Conservation (phyloP, 2,329 filamentous ascomycete species). For the Penicillium sp. region DNA sequence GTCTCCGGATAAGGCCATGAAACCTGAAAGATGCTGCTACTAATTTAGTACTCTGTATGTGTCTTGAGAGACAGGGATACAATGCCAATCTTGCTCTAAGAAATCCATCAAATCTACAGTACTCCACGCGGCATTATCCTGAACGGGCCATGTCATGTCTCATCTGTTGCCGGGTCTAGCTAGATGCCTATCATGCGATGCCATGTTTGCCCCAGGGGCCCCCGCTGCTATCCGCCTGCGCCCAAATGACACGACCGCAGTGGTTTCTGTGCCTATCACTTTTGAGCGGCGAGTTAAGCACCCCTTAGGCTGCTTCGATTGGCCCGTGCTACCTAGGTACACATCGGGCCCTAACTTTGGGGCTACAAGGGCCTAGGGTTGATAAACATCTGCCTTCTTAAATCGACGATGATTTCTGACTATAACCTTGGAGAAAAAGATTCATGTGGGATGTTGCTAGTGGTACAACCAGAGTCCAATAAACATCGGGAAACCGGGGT, state of each 20-base stretch:
- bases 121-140: conserved; percentile 1
- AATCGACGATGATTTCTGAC: conserved; percentile 16
- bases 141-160: conserved; percentile 10
- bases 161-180: conserved; percentile 5
- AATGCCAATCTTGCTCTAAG: neutral
- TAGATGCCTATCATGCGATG: conserved; percentile 5
- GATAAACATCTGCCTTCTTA: neutral
- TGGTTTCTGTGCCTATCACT: neutral
- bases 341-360: neutral
- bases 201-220: conserved; percentile 5
- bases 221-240: neutral
- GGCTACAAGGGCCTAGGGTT: neutral
- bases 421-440: conserved; percentile 9
- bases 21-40: too few relatives aligned
- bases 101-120: neutral
- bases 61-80: neutral
- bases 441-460: conserved; percentile 19
- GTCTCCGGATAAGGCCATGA: neutral
- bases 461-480: conserved; percentile 30
- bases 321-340: neutral
- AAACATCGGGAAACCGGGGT: conserved; percentile 28
- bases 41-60: too few relatives aligned
- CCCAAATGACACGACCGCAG: neutral
- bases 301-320: neutral
- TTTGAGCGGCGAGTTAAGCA: neutral